Evolutionary conservation across 164 flowering plant genomes (phyloP).

Genomic region (Piper betle): DNA sequence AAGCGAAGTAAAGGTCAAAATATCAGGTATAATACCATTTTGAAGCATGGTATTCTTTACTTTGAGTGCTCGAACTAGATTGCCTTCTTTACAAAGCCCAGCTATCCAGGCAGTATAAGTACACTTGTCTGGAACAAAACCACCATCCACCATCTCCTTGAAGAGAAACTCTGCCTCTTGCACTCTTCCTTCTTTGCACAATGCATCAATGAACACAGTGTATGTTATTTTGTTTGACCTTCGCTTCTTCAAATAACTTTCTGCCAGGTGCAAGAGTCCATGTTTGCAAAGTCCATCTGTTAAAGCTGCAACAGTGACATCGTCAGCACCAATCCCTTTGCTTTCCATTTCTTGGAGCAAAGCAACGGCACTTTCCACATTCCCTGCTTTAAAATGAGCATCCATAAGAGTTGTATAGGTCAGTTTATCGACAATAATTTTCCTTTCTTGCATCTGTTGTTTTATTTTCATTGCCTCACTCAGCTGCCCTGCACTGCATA

Average conservation of each 20-base stretch:
- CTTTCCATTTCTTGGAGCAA: conserved; percentile 13
- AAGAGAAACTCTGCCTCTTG: conserved; percentile 17
- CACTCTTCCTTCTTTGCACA: conserved; percentile 22
- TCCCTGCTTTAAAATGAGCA: conserved; percentile 27
- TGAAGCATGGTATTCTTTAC: conserved; percentile 25
- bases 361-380: conserved; percentile 16
- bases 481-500: conserved; percentile 18
- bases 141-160: conserved; percentile 24
- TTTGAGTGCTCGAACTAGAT: conserved; percentile 27
- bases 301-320: conserved; percentile 17
- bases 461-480: conserved; percentile 13
- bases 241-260: conserved; percentile 12
- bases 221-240: conserved; percentile 23
- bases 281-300: conserved; percentile 30
- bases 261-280: conserved; percentile 20
- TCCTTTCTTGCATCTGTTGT: conserved; percentile 17
- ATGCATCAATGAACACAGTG: conserved; percentile 23
- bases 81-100: conserved; percentile 21
- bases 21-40: conserved; percentile 19
- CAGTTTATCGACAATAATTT: conserved; percentile 20
- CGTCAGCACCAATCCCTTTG: conserved; percentile 25
- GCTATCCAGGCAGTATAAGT: conserved; percentile 24
- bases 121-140: conserved; percentile 23
- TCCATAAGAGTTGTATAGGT: conserved; percentile 22
- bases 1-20: conserved; percentile 25